Percentiles rank a stretch among this genome's conserved stretches.
Evolutionary conservation across 2,329 filamentous ascomycete species (phyloP).

Genomic region (Knoxdaviesia proteae): DNA sequence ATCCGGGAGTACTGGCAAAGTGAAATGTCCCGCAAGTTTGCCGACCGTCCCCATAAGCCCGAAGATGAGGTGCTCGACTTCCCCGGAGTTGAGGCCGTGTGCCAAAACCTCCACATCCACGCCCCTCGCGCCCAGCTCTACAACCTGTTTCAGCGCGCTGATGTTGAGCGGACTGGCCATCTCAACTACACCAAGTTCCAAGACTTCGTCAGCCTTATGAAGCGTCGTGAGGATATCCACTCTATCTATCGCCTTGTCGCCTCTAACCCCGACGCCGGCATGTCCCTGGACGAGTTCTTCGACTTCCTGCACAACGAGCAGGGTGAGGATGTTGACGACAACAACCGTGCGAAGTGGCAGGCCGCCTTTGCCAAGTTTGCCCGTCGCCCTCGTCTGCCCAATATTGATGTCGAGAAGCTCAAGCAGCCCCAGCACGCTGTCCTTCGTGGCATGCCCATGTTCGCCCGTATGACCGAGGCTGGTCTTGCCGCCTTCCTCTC

Average conservation of each 20-base stretch:
- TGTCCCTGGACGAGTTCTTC: slow-evolving; percentile 56
- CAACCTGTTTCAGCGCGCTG: slow-evolving; percentile 53
- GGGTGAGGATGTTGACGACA: slow-evolving; percentile 50
- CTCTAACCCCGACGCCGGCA: slow-evolving; percentile 35
- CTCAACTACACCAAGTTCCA: slow-evolving; percentile 68
- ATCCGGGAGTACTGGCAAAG: slow-evolving; percentile 69
- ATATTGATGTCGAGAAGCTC: not conserved
- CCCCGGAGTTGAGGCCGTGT: slow-evolving; percentile 59
- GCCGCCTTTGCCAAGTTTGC: slow-evolving; percentile 50
- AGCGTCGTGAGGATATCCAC: slow-evolving; percentile 63
- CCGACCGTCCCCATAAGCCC: slow-evolving; percentile 23
- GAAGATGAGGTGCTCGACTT: slow-evolving; percentile 46
- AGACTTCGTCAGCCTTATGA: slow-evolving; percentile 63
- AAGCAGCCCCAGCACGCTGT: not conserved
- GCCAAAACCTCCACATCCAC: slow-evolving; percentile 81
- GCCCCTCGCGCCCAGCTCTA: slow-evolving; percentile 56
- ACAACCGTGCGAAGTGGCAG: slow-evolving; percentile 42
- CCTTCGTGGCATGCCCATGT: not conserved
- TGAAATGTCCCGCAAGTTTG: slow-evolving; percentile 54
- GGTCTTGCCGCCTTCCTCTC: slow-evolving; percentile 61
- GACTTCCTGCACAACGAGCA: slow-evolving; percentile 55
- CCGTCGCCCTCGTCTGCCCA: slow-evolving; percentile 13
- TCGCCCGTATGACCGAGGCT: slow-evolving; percentile 48
- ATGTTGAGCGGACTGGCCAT: slow-evolving; percentile 38
- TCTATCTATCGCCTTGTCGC: slow-evolving; percentile 47